Evolutionary conservation across 345 rosid species (phyloP).

Genomic region (Camelina laxa): DNA sequence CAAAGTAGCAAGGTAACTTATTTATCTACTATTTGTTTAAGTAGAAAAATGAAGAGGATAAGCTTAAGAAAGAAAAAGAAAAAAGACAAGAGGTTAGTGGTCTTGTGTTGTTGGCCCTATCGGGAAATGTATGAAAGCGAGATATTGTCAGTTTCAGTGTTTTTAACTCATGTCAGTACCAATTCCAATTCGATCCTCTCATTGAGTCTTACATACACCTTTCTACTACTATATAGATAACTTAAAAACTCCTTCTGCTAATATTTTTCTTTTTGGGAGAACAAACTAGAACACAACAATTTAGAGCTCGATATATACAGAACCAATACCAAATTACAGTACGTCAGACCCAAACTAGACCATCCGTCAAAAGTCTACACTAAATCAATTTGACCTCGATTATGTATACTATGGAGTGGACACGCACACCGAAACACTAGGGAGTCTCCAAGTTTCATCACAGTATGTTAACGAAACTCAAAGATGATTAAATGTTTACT

Average conservation of each 20-base stretch:
- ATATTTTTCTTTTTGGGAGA: too few relatives aligned
- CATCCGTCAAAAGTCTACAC: background rate
- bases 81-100: slow-evolving; percentile 28
- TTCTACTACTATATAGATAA: background rate
- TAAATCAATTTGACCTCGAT: background rate
- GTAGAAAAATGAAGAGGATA: slow-evolving; percentile 14
- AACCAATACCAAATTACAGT: too few relatives aligned
- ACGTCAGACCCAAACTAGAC: too few relatives aligned
- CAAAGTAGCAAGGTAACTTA: slow-evolving; percentile 25
- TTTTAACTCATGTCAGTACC: slow-evolving; percentile 36
- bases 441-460: background rate
- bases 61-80: background rate
- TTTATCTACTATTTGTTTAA: too few relatives aligned
- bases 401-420: background rate
- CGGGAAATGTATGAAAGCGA: slow-evolving; percentile 34
- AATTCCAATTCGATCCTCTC: slow-evolving; percentile 27
- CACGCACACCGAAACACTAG: slow-evolving; percentile 11
- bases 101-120: slow-evolving; percentile 37
- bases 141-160: slow-evolving; percentile 39
- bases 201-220: slow-evolving; percentile 2
- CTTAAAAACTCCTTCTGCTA: too few relatives aligned
- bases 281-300: too few relatives aligned
- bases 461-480: background rate
- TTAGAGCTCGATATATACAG: too few relatives aligned
- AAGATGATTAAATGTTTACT: slow-evolving; percentile 1